phyloP scores from a whole-genome alignment of 371 early-diverging fungal species.

The Paraphysoderma sedebokerense region DNA sequence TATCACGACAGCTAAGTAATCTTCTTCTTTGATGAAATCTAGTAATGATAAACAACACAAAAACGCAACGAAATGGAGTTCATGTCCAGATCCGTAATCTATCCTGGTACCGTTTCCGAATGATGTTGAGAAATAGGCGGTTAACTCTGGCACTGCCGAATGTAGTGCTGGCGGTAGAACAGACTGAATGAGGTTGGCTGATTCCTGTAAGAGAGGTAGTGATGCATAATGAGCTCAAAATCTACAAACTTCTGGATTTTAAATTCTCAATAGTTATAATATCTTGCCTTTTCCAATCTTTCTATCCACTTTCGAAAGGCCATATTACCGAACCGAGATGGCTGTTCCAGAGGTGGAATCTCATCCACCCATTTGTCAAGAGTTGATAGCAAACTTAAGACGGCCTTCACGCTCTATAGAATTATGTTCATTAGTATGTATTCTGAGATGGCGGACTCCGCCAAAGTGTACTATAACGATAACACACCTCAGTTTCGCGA shows the following conservation, averaged over 20 bases:
- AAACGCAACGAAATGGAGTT: conserved; percentile 40
- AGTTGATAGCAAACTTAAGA: conserved; percentile 8
- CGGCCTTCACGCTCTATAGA: no score
- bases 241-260: background rate
- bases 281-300: conserved; percentile 8
- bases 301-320: conserved; percentile 15
- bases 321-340: conserved; percentile 19
- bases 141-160: conserved; percentile 15
- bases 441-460: no score
- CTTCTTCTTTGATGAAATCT: no score
- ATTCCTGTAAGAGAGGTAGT: no score
- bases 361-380: conserved; percentile 18
- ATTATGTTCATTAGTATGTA: no score
- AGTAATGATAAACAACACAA: conserved; percentile 16
- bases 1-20: no score
- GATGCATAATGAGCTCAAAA: background rate
- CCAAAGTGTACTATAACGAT: no score
- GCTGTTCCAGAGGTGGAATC: conserved; percentile 17
- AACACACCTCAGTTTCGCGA: conserved; percentile 4
- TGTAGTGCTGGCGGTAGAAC: conserved; percentile 1
- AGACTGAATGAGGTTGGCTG: no score
- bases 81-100: conserved; percentile 65
- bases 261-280: no score
- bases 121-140: conserved; percentile 22
- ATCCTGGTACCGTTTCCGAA: conserved; percentile 46